Conservation (phyloP, 257 asterid genomes). For the Solanum ahanhuiri region DNA sequence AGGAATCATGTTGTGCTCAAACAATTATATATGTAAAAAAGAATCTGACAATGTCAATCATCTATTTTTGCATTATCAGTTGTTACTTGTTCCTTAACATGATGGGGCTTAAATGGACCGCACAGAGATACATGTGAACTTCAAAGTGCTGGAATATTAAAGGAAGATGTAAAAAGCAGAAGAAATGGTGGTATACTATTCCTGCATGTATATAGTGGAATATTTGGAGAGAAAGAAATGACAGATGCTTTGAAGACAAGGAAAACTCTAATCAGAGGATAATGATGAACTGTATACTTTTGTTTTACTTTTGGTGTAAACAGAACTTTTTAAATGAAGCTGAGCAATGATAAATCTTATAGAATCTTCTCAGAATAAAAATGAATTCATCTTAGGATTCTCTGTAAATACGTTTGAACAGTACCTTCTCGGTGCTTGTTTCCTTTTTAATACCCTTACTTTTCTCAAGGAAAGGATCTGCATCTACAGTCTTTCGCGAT, state of each 20-base stretch:
- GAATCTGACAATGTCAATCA: background rate
- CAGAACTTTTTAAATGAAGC: background rate
- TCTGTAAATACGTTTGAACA: background rate
- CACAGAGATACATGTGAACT: background rate
- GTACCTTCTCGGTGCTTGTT: background rate
- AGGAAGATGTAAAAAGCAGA: background rate
- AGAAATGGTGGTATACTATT: background rate
- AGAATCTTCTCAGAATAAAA: background rate
- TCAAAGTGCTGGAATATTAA: background rate
- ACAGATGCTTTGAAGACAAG: background rate
- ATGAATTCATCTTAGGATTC: background rate
- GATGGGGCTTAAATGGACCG: background rate
- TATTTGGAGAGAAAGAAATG: background rate
- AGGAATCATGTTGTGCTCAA: background rate
- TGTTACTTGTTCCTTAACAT: background rate
- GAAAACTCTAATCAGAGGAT: background rate
- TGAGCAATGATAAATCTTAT: background rate
- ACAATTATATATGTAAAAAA: background rate
- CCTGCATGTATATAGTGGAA: background rate
- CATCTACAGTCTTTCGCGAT: background rate
- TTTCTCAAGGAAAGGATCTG: background rate
- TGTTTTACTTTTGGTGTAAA: background rate
- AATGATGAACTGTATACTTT: background rate
- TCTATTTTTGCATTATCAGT: background rate
- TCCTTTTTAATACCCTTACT: background rate